phyloP scores from a whole-genome alignment of 2,329 filamentous ascomycete species.

The Purpureocillium lavendulum region DNA sequence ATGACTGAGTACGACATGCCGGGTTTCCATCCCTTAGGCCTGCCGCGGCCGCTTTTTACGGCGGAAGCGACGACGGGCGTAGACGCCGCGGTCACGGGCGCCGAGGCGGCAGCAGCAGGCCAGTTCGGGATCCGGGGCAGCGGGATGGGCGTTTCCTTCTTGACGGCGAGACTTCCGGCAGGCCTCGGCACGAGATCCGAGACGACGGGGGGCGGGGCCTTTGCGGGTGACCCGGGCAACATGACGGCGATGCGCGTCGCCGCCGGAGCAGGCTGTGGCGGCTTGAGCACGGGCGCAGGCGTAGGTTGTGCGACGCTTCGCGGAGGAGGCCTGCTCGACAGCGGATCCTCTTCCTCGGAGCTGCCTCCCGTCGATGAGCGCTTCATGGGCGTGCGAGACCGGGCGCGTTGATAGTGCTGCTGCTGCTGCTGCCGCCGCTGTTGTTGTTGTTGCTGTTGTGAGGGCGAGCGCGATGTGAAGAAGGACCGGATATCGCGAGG shows the following conservation, averaged over 20 bases:
- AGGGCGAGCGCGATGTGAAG: not conserved
- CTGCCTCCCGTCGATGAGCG: constrained; percentile 5
- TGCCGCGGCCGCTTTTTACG: constrained; percentile 20
- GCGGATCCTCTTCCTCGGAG: constrained; percentile 13
- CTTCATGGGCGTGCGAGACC: not conserved
- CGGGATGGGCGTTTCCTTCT: constrained; percentile 8
- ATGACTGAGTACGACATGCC: constrained; percentile 19
- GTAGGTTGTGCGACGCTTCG: too few species aligned
- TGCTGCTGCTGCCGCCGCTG: too few species aligned
- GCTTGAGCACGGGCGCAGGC: too few species aligned
- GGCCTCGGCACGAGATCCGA: constrained; percentile 13
- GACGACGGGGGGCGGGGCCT: constrained; percentile 1
- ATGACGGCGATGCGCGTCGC: constrained; percentile 12
- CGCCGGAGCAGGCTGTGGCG: not conserved
- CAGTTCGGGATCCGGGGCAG: constrained; percentile 1
- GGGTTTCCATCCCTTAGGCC: constrained; percentile 37
- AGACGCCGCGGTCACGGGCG: not conserved
- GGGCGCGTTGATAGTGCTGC: not conserved
- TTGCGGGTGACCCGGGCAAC: constrained; percentile 5
- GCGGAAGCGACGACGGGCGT: not conserved
- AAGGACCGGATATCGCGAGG: constrained; percentile 3
- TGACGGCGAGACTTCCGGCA: not conserved
- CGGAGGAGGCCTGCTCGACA: constrained; percentile 2
- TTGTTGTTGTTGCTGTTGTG: too few species aligned
- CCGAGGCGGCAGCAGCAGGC: not conserved